phyloP scores from a whole-genome alignment of 2,329 filamentous ascomycete genomes.

The Paracamarosporium sp. region DNA sequence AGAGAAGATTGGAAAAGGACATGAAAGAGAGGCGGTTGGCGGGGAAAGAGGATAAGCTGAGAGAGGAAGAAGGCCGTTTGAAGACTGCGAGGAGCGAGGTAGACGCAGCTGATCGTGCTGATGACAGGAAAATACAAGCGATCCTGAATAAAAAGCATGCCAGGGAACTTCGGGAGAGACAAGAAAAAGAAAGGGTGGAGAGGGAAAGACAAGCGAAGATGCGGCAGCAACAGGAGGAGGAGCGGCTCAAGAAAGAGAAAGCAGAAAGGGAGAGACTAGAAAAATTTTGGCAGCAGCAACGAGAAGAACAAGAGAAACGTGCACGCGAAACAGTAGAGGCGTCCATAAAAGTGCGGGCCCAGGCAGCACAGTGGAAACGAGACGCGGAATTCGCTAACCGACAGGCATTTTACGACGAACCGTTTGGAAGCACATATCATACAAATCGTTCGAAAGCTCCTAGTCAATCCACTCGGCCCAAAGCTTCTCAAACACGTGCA shows the following conservation, averaged over 20 bases:
- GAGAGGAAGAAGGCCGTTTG: slow-evolving; percentile 17
- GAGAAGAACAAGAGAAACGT: background rate
- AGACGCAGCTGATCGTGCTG: too few species aligned
- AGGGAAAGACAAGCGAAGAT: slow-evolving; percentile 5
- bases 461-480: too few species aligned
- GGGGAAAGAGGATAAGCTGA: slow-evolving; percentile 13
- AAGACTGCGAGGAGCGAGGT: slow-evolving; percentile 21
- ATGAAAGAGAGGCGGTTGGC: slow-evolving; percentile 40
- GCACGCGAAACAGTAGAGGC: background rate
- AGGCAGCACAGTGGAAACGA: background rate
- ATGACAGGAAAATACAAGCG: too few species aligned
- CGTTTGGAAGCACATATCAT: too few species aligned
- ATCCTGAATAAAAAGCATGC: too few species aligned
- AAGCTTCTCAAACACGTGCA: too few species aligned
- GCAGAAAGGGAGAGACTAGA: background rate
- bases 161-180: too few species aligned
- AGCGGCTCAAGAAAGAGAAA: background rate
- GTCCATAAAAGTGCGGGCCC: background rate
- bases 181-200: slow-evolving; percentile 26
- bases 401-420: too few species aligned
- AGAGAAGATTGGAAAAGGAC: slow-evolving; percentile 40
- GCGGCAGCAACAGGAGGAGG: background rate
- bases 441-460: too few species aligned
- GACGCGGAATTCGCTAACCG: too few species aligned
- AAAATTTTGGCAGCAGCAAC: slow-evolving; percentile 7